These are phyloP conservation scores for Chenopodium formosanum DNA, from an alignment of 148 eudicot species.

Conservation along the genomic window DNA sequence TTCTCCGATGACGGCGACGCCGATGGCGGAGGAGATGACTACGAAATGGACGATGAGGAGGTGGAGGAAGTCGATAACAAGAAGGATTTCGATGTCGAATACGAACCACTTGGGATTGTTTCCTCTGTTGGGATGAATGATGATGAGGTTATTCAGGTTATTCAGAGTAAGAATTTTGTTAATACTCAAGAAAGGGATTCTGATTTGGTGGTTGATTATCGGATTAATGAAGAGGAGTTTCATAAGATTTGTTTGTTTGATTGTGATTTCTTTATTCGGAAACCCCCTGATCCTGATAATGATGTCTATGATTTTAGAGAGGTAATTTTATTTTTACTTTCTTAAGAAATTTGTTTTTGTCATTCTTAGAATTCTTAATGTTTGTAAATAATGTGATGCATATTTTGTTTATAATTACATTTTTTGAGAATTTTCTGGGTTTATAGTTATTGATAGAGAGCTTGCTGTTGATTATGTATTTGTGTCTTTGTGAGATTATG, in stretches of 20 bases:
- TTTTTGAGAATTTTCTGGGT: neutral
- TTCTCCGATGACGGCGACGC: slow-evolving; percentile 66
- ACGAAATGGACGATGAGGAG: slow-evolving; percentile 87
- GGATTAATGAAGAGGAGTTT: slow-evolving; percentile 91
- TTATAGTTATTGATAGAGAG: neutral
- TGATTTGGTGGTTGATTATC: slow-evolving; percentile 65
- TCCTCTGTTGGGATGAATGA: neutral
- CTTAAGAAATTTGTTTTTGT: neutral
- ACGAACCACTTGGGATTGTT: slow-evolving; percentile 42
- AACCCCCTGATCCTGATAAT: slow-evolving; percentile 81
- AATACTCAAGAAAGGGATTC: slow-evolving; percentile 72
- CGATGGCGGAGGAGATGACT: slow-evolving; percentile 54
- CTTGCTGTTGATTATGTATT: neutral
- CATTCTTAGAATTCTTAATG: neutral
- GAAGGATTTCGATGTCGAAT: slow-evolving; percentile 74
- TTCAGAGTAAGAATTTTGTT: slow-evolving; percentile 66
- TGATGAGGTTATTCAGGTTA: slow-evolving; percentile 49
- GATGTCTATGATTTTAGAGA: slow-evolving; percentile 92
- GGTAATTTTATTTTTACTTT: slow-evolving; percentile 30
- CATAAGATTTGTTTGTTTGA: slow-evolving; percentile 73
- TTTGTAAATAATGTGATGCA: too few species aligned
- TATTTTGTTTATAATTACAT: too few species aligned
- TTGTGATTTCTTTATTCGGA: slow-evolving; percentile 89
- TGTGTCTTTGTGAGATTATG: neutral
- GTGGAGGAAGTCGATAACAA: slow-evolving; percentile 80